Evolutionary conservation across 1,284 basidiomycete species (phyloP).

Genomic region (Malassezia obtusa): DNA sequence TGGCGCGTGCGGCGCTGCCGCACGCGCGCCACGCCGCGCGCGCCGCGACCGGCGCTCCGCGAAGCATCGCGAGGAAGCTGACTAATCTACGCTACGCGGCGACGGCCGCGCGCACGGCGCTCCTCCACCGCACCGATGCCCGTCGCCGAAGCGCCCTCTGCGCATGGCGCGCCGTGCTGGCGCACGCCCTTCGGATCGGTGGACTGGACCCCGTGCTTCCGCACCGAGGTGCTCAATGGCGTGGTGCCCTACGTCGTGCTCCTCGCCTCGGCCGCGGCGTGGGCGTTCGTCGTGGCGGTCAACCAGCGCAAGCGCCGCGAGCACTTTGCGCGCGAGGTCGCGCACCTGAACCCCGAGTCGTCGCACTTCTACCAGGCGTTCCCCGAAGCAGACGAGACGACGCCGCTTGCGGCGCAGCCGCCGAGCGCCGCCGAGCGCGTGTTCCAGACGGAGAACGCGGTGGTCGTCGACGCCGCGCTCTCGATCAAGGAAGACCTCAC

Average conservation of each 20-base stretch:
- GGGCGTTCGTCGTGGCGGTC: background rate
- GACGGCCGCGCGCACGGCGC: too few relatives aligned
- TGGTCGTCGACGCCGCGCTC: slow-evolving; percentile 44
- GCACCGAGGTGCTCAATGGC: slow-evolving; percentile 2
- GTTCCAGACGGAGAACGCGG: slow-evolving; percentile 43
- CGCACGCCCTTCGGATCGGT: slow-evolving; percentile 1
- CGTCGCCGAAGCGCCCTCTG: background rate
- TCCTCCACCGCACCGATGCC: background rate
- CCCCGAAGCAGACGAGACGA: background rate
- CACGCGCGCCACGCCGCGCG: too few relatives aligned
- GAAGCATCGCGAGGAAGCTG: too few relatives aligned
- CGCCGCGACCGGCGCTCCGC: too few relatives aligned
- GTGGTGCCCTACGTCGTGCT: background rate
- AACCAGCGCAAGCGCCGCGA: background rate
- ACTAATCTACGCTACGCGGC: too few relatives aligned
- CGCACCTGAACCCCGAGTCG: slow-evolving; percentile 10
- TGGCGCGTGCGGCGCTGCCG: too few relatives aligned
- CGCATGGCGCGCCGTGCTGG: background rate
- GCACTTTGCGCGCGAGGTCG: slow-evolving; percentile 6
- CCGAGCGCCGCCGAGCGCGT: slow-evolving; percentile 17
- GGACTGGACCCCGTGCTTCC: slow-evolving; percentile 16
- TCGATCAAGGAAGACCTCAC: slow-evolving; percentile 22
- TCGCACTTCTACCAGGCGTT: slow-evolving; percentile 9
- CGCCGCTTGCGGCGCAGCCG: background rate
- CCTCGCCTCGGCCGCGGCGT: background rate